Evolutionary conservation across 1,284 basidiomycete genomes (phyloP).

Genomic region (Neolentinus lepideus): DNA sequence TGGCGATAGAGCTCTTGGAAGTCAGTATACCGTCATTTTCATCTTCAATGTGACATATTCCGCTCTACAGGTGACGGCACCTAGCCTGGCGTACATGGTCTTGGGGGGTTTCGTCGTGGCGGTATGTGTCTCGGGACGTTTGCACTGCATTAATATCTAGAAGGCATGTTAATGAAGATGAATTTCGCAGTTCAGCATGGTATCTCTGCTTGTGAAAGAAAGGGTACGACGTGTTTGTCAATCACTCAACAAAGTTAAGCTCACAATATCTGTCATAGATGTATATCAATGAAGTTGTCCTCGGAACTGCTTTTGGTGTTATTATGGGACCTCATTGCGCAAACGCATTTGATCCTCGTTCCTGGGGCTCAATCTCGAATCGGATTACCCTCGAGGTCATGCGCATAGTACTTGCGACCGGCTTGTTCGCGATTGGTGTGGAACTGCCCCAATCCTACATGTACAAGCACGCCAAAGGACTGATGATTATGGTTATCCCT

Average conservation of each 20-base stretch:
- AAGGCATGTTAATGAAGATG: background rate
- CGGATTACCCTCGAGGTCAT: conserved; percentile 74
- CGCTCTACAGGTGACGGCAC: conserved; percentile 33
- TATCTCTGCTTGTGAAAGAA: conserved; percentile 80
- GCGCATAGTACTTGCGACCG: conserved; percentile 62
- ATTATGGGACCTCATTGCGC: conserved; percentile 70
- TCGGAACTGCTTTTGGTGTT: conserved; percentile 79
- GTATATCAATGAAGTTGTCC: conserved; percentile 89
- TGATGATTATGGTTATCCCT: conserved; percentile 63
- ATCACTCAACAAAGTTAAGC: background rate
- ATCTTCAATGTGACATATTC: background rate
- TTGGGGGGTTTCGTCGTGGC: conserved; percentile 74
- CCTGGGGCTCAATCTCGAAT: conserved; percentile 57
- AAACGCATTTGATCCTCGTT: conserved; percentile 72
- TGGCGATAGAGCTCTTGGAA: background rate
- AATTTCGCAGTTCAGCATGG: conserved; percentile 65
- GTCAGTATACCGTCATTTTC: background rate
- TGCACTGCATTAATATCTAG: no score
- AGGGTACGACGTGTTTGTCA: conserved; percentile 31
- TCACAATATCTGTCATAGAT: conserved; percentile 31
- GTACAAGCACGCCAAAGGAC: conserved; percentile 48
- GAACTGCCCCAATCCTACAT: conserved; percentile 67
- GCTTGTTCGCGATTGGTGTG: conserved; percentile 69
- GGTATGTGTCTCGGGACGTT: conserved; percentile 25
- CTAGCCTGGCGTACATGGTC: conserved; percentile 63